phyloP scores from a whole-genome alignment of 108 stramenopile species.

The Thalassiosira profunda region DNA sequence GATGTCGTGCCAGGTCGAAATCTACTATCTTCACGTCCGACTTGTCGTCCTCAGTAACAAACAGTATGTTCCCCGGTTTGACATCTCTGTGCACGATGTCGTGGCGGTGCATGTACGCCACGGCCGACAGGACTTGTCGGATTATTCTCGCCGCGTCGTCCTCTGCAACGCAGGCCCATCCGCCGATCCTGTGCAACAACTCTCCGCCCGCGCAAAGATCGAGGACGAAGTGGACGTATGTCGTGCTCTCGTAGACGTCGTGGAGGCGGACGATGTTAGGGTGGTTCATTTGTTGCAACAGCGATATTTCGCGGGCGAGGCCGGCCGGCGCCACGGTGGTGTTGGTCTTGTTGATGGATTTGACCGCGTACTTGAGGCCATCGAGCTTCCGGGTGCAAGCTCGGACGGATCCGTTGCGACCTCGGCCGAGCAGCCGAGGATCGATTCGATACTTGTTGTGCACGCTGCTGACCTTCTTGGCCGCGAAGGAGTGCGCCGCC shows the following conservation, averaged over 20 bases:
- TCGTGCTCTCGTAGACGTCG: constrained; percentile 79
- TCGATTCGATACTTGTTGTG: constrained; percentile 41
- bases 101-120: constrained; percentile 77
- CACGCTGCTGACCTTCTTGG: constrained; percentile 21
- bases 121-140: constrained; percentile 57
- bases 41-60: constrained; percentile 52
- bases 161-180: constrained; percentile 68
- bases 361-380: constrained; percentile 35
- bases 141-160: constrained; percentile 56
- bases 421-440: constrained; percentile 30
- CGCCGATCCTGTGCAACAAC: constrained; percentile 76
- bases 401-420: constrained; percentile 43
- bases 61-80: constrained; percentile 69
- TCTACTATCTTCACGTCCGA: constrained; percentile 89
- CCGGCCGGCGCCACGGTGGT: constrained; percentile 6
- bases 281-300: constrained; percentile 65
- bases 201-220: constrained; percentile 87
- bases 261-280: constrained; percentile 79
- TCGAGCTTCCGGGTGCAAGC: constrained; percentile 18
- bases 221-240: constrained; percentile 73
- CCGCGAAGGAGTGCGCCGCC: too few relatives aligned
- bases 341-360: constrained; percentile 30
- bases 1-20: constrained; percentile 82
- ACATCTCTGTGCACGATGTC: constrained; percentile 74
- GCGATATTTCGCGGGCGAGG: constrained; percentile 49